phyloP scores from a whole-genome alignment of 257 asterid genomes.

The Leptodermis oblonga region DNA sequence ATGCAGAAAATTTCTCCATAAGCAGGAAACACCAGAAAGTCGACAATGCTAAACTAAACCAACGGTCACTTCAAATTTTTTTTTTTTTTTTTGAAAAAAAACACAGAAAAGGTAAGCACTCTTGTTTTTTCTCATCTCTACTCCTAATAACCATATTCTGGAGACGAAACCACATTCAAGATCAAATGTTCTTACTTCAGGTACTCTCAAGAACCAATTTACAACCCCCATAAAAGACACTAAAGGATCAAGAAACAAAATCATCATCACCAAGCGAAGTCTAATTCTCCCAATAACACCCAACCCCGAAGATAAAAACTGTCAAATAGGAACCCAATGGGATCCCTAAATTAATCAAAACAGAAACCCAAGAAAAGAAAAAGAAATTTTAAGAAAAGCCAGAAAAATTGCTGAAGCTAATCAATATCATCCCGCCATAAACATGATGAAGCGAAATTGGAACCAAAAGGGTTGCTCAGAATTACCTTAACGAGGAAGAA shows the following conservation, averaged over 20 bases:
- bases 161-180: not conserved
- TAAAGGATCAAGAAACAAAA: not conserved
- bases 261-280: not conserved
- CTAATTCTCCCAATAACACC: not conserved
- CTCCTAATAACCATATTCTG: not conserved
- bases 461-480: not conserved
- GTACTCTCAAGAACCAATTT: not conserved
- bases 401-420: not conserved
- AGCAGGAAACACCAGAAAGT: not conserved
- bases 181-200: not conserved
- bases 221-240: not conserved
- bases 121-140: not conserved
- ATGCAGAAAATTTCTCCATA: not conserved
- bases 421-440: not conserved
- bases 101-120: too few species aligned
- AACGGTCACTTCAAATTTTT: too few species aligned
- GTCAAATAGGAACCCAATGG: not conserved
- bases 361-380: not conserved
- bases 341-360: not conserved
- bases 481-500: conserved; percentile 2
- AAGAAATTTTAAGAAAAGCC: not conserved
- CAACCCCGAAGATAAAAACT: not conserved
- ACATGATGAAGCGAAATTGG: not conserved
- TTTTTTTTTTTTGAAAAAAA: too few species aligned
- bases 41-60: not conserved